These are phyloP conservation scores for Proliferodiscus dingleyae DNA, from an alignment of 2,329 filamentous ascomycete genomes.

Conservation along the genomic window DNA sequence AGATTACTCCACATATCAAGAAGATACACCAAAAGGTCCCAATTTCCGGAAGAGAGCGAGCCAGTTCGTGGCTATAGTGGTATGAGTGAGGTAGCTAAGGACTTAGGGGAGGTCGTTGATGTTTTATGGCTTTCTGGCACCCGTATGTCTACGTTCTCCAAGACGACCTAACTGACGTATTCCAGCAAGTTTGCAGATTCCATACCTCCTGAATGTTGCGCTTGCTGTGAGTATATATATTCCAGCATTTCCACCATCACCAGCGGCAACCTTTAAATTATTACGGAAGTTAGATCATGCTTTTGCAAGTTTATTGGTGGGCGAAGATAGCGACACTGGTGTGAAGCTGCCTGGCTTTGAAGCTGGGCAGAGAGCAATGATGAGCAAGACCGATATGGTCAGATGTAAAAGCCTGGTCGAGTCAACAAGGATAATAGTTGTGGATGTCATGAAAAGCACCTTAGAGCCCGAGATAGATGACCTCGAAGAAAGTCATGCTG, in stretches of 20 bases:
- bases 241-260: conserved; percentile 63
- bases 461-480: conserved; percentile 40
- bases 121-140: conserved; percentile 84
- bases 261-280: conserved; percentile 63
- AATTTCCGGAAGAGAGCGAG: conserved; percentile 39
- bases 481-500: conserved; percentile 33
- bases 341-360: conserved; percentile 67
- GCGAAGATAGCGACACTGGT: conserved; percentile 60
- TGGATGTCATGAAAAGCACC: conserved; percentile 60
- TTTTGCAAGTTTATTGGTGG: conserved; percentile 70
- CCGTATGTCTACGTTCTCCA: conserved; percentile 50
- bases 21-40: conserved; percentile 57
- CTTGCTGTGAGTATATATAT: conserved; percentile 69
- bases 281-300: conserved; percentile 78
- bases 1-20: conserved; percentile 49
- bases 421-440: conserved; percentile 64
- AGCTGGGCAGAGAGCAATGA: conserved; percentile 51
- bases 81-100: conserved; percentile 51
- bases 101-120: conserved; percentile 71
- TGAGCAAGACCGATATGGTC: conserved; percentile 80
- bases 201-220: conserved; percentile 76
- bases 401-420: conserved; percentile 78
- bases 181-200: conserved; percentile 71
- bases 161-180: conserved; percentile 1
- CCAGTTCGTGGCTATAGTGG: conserved; percentile 65